Evolutionary conservation across 768 basidiomycete species (phyloP).

Genomic region (Termitomyces sp.): DNA sequence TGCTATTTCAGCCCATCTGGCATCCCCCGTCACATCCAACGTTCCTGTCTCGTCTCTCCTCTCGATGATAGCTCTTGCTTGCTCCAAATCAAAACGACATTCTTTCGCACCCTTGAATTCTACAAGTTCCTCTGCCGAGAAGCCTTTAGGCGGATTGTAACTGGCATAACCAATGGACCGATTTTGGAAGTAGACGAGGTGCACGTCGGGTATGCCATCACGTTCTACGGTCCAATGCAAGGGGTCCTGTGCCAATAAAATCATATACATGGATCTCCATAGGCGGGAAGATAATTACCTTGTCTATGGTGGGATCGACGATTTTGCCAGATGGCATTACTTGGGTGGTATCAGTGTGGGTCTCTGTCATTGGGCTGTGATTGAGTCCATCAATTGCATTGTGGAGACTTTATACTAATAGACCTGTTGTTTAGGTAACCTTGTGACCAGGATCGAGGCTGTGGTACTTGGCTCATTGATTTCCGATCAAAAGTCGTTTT

Average conservation of each 20-base stretch:
- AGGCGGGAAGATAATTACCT: not conserved
- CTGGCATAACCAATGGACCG: not conserved
- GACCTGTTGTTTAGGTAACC: not conserved
- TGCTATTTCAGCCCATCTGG: not conserved
- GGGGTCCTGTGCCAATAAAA: not conserved
- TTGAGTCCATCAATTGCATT: not conserved
- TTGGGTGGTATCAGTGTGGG: not conserved
- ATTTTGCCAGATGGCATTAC: not conserved
- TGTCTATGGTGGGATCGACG: not conserved
- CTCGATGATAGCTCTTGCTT: not conserved
- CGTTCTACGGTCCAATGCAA: not conserved
- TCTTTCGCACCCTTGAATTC: not conserved
- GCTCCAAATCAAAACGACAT: not conserved
- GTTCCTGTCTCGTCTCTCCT: not conserved
- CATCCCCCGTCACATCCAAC: not conserved
- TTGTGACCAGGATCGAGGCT: no score
- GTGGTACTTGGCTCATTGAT: no score
- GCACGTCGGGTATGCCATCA: not conserved
- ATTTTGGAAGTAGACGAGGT: not conserved
- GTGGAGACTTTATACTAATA: not conserved
- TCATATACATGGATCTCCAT: not conserved
- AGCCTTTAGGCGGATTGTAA: not conserved
- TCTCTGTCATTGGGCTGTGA: not conserved
- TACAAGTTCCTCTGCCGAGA: not conserved
- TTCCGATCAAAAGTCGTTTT: no score